A percentile compares a stretch with the other conserved stretches of the same genome.
phyloP scores from a whole-genome alignment of 495 filamentous ascomycete genomes.

The Rostrohypoxylon terebratum region DNA sequence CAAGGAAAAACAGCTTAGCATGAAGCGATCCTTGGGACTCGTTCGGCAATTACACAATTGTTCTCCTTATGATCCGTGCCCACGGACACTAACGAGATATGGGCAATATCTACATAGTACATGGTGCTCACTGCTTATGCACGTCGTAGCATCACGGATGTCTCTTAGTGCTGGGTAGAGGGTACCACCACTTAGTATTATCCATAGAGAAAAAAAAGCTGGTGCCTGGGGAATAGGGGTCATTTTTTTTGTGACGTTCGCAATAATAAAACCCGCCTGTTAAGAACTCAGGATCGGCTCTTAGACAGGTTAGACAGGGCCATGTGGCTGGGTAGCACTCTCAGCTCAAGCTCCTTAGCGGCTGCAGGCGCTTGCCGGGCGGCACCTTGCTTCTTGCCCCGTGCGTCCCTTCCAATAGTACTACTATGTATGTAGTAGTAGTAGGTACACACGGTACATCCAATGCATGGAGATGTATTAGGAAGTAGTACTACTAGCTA shows the following conservation, averaged over 20 bases:
- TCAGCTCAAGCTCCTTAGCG: conserved; percentile 47
- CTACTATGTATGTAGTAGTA: no score
- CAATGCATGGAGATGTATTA: conserved; percentile 2
- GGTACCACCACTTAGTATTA: no score
- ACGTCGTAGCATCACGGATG: background rate
- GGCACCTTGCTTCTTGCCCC: conserved; percentile 37
- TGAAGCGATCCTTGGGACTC: conserved; percentile 12
- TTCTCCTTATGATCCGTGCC: conserved; percentile 33
- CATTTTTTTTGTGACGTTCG: conserved; percentile 30
- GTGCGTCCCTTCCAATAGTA: conserved; percentile 32
- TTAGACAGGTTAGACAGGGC: conserved; percentile 47
- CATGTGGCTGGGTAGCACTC: conserved; percentile 48
- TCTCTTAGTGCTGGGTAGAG: background rate
- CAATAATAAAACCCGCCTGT: conserved; percentile 42
- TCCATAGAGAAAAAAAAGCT: no score
- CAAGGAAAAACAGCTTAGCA: conserved; percentile 7
- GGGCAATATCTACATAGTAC: conserved; percentile 3
- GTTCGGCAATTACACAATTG: conserved; percentile 40
- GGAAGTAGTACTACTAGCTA: conserved; percentile 29
- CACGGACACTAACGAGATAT: conserved; percentile 27
- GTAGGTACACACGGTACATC: no score
- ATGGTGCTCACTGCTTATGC: no score
- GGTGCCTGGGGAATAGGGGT: conserved; percentile 27
- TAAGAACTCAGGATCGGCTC: conserved; percentile 44
- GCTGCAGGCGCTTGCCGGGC: conserved; percentile 47